These are phyloP conservation scores for Oligophagozyma castellii DNA, from an alignment of 1,139 yeast genomes.

Conservation along the genomic window DNA sequence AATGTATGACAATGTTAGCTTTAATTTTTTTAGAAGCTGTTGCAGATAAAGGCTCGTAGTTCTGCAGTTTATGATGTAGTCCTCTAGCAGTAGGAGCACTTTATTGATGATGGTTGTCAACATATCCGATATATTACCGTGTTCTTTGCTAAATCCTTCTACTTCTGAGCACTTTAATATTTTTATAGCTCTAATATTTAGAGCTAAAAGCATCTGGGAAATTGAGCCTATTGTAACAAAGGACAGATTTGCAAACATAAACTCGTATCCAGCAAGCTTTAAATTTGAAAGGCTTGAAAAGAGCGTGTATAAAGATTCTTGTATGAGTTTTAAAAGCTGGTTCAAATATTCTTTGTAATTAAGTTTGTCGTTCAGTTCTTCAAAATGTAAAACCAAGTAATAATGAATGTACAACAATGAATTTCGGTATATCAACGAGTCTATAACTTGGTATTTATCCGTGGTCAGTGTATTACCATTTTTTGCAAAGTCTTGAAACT, in stretches of 20 bases:
- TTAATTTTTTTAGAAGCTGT: slow-evolving; percentile 10
- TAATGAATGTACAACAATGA: slow-evolving; percentile 13
- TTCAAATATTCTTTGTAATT: slow-evolving; percentile 11
- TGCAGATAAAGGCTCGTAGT: slow-evolving; percentile 10
- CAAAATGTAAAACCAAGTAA: slow-evolving; percentile 16
- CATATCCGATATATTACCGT: slow-evolving; percentile 1
- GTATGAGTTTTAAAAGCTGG: slow-evolving; percentile 15
- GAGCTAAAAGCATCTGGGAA: slow-evolving; percentile 14
- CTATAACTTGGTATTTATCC: slow-evolving; percentile 14
- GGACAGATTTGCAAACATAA: slow-evolving; percentile 16
- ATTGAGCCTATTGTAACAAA: slow-evolving; percentile 12
- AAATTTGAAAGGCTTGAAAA: slow-evolving; percentile 21
- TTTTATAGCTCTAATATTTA: slow-evolving; percentile 11
- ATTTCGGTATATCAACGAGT: slow-evolving; percentile 18
- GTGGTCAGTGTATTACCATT: slow-evolving; percentile 15
- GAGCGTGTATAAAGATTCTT: slow-evolving; percentile 20
- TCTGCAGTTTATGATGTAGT: slow-evolving; percentile 21
- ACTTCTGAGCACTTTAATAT: too few relatives aligned
- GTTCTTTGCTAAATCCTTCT: not conserved
- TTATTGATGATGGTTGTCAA: slow-evolving; percentile 13
- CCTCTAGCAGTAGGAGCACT: slow-evolving; percentile 18
- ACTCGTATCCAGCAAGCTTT: slow-evolving; percentile 22
- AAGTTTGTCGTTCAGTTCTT: slow-evolving; percentile 9
- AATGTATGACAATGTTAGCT: slow-evolving; percentile 11
- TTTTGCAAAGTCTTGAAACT: slow-evolving; percentile 12